Percentiles rank a stretch among this genome's conserved stretches.
These are phyloP conservation scores for Tuctoria greenei DNA, from an alignment of 176 grass and related monocot genomes.

Conservation along the genomic window DNA sequence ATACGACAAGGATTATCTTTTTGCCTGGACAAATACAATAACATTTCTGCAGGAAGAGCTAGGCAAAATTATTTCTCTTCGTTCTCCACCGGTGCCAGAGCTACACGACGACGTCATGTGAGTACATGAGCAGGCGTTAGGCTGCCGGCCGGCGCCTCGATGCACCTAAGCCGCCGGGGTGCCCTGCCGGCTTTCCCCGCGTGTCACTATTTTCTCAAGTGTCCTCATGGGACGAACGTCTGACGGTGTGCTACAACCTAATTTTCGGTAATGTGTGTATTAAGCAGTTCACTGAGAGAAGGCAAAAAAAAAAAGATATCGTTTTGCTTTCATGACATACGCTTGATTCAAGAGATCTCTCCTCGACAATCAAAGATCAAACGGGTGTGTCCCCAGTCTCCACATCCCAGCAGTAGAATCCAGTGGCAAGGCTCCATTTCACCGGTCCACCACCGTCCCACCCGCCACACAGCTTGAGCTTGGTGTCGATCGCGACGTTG, in stretches of 20 bases:
- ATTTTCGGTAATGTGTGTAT: neutral
- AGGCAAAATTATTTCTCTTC: neutral
- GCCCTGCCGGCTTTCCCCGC: neutral
- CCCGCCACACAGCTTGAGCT: too few species aligned
- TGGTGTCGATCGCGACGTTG: neutral
- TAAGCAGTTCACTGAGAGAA: too few species aligned
- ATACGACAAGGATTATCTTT: constrained; percentile 13
- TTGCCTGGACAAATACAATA: too few species aligned
- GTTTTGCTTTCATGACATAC: too few species aligned
- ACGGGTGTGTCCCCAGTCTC: neutral
- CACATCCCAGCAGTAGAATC: neutral
- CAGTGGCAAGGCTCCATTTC: neutral
- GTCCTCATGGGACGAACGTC: neutral
- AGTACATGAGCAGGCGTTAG: neutral
- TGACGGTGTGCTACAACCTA: neutral
- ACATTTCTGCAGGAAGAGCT: too few species aligned
- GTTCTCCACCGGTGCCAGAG: too few species aligned
- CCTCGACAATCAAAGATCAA: neutral
- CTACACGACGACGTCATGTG: neutral
- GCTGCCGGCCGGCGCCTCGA: neutral
- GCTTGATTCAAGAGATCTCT: neutral
- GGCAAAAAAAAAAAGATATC: too few species aligned
- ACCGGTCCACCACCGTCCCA: neutral
- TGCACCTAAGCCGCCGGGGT: neutral
- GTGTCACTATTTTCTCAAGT: too few species aligned